Evolutionary conservation across 1,284 basidiomycete genomes (phyloP).

Genomic region (Tremellales sp.): DNA sequence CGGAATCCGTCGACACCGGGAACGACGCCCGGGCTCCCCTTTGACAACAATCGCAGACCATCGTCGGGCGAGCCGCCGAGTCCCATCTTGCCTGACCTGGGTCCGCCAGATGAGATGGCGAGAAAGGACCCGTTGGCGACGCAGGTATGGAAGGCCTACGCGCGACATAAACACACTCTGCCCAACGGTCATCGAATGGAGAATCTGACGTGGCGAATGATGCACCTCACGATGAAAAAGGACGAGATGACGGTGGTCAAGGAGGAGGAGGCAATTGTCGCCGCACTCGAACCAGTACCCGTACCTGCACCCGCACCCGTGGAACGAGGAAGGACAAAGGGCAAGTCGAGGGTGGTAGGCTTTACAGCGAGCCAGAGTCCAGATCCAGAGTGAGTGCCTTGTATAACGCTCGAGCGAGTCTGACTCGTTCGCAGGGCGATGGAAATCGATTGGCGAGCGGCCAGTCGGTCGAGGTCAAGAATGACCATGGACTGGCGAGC

Average conservation of each 20-base stretch:
- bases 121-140: slow-evolving; percentile 82
- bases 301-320: slow-evolving; percentile 3
- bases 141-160: slow-evolving; percentile 96
- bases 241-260: slow-evolving; percentile 30
- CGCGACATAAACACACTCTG: slow-evolving; percentile 76
- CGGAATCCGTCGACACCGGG: slow-evolving; percentile 24
- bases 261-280: slow-evolving; percentile 18
- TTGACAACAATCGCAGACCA: slow-evolving; percentile 26
- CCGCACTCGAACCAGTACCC: too few species aligned
- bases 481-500: slow-evolving; percentile 61
- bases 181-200: slow-evolving; percentile 95
- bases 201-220: slow-evolving; percentile 96
- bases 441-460: slow-evolving; percentile 88
- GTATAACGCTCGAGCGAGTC: neutral
- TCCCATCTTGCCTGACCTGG: slow-evolving; percentile 19
- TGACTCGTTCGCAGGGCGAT: slow-evolving; percentile 42
- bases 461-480: slow-evolving; percentile 86
- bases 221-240: slow-evolving; percentile 71
- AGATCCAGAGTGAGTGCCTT: slow-evolving; percentile 67
- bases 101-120: slow-evolving; percentile 43
- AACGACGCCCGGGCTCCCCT: slow-evolving; percentile 19
- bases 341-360: slow-evolving; percentile 51
- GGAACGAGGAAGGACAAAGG: slow-evolving; percentile 54
- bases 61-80: slow-evolving; percentile 24
- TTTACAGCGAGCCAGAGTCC: slow-evolving; percentile 49